A percentile compares a stretch with the other conserved stretches of the same genome.
Evolutionary conservation across 352 stramenopile species (phyloP).

Genomic region (Globisporangium alternatum): DNA sequence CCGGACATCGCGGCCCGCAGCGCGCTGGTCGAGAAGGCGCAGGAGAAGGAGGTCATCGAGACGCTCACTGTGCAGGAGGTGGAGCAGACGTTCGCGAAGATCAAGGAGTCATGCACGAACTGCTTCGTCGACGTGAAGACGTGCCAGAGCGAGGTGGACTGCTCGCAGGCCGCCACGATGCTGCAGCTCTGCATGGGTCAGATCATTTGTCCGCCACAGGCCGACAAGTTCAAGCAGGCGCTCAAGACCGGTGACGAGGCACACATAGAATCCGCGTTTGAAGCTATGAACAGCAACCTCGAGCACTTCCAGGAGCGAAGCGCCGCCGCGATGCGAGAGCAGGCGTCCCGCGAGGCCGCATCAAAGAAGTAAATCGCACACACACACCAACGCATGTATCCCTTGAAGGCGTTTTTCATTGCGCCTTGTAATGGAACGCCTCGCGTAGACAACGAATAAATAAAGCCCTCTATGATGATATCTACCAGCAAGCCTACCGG

Average conservation of each 20-base stretch:
- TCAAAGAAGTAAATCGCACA: conserved; percentile 20
- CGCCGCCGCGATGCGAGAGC: conserved; percentile 63
- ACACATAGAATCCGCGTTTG: conserved; percentile 71
- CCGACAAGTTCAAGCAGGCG: conserved; percentile 58
- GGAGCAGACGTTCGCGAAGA: conserved; percentile 75
- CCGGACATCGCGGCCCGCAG: conserved; percentile 49
- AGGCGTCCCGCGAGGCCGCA: conserved; percentile 66
- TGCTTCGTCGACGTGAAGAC: conserved; percentile 78
- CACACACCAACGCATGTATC: conserved; percentile 8
- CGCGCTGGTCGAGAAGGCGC: conserved; percentile 42
- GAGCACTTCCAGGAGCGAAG: conserved; percentile 82
- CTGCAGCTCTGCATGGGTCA: conserved; percentile 89
- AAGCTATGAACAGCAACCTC: conserved; percentile 67
- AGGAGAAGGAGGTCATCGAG: conserved; percentile 36
- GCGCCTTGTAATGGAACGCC: background rate
- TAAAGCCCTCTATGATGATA: conserved; percentile 21
- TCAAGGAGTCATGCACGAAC: conserved; percentile 82
- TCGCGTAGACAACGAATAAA: conserved; percentile 24
- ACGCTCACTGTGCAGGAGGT: conserved; percentile 69
- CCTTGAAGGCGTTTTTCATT: background rate
- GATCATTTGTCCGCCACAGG: conserved; percentile 78
- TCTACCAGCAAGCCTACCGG: conserved; percentile 1
- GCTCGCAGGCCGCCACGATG: conserved; percentile 80
- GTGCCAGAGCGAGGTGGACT: conserved; percentile 76
- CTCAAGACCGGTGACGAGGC: conserved; percentile 64